Percentiles rank a stretch among this genome's conserved stretches.
Conservation (phyloP, 257 asterid genomes). For the Linaria vulgaris region DNA sequence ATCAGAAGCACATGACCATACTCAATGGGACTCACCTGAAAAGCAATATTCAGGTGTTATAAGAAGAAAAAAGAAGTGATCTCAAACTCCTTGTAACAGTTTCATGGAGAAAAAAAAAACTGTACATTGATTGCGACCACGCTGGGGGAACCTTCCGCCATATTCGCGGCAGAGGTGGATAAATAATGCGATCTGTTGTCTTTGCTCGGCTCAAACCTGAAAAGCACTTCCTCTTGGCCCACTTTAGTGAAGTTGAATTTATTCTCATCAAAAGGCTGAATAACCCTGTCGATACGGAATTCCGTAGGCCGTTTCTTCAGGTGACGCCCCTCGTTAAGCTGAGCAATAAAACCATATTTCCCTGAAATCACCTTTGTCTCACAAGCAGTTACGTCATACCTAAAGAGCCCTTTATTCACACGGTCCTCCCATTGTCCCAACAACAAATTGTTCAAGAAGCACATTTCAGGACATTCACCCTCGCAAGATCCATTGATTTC, state of each 20-base stretch:
- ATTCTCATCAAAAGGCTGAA: conserved; percentile 66
- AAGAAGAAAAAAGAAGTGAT: conserved; percentile 16
- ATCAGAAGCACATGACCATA: conserved; percentile 80
- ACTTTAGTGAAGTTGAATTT: conserved; percentile 73
- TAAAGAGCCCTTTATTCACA: conserved; percentile 53
- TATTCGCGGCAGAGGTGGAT: conserved; percentile 32
- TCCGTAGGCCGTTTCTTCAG: conserved; percentile 78
- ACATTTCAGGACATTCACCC: conserved; percentile 31
- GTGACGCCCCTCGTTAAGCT: conserved; percentile 84
- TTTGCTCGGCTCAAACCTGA: conserved; percentile 60
- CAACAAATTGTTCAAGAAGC: conserved; percentile 47
- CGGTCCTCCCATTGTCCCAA: conserved; percentile 79
- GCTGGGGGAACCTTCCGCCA: conserved; percentile 43
- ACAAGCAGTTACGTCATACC: conserved; percentile 74
- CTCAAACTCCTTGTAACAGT: neutral
- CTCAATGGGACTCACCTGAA: conserved; percentile 86
- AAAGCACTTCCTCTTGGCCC: conserved; percentile 76
- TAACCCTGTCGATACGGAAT: conserved; percentile 67
- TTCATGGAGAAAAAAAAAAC: conserved; percentile 15
- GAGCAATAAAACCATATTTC: conserved; percentile 63
- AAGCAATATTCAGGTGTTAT: neutral
- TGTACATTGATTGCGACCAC: conserved; percentile 69
- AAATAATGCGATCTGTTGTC: conserved; percentile 34
- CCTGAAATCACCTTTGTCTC: conserved; percentile 68
- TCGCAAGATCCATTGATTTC: conserved; percentile 29